phyloP scores from a whole-genome alignment of 768 basidiomycete species.

The Crucibulum laeve region DNA sequence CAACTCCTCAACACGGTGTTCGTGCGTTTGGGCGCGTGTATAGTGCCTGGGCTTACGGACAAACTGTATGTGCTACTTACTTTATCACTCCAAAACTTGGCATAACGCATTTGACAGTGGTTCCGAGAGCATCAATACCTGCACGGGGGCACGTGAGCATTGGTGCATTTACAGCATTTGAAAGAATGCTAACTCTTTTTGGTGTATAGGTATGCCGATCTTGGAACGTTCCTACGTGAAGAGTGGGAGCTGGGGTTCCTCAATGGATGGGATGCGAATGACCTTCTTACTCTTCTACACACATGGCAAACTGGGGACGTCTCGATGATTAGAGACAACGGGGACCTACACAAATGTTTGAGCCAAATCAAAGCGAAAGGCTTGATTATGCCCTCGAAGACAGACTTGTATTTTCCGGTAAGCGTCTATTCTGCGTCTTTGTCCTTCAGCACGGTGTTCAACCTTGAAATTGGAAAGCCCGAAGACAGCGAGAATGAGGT shows the following conservation, averaged over 20 bases:
- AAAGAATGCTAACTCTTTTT: neutral
- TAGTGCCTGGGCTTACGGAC: conserved; percentile 57
- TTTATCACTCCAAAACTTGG: neutral
- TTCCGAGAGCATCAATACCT: conserved; percentile 45
- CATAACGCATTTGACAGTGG: conserved; percentile 33
- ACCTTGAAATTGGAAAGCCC: conserved; percentile 27
- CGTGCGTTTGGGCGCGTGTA: conserved; percentile 55
- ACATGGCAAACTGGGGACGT: conserved; percentile 51
- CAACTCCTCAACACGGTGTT: conserved; percentile 41
- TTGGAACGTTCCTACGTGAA: conserved; percentile 46
- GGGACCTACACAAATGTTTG: conserved; percentile 37
- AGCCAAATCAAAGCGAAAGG: conserved; percentile 44
- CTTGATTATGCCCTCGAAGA: conserved; percentile 55
- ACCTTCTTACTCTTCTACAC: conserved; percentile 40
- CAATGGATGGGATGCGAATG: conserved; percentile 49
- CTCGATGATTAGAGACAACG: conserved; percentile 36
- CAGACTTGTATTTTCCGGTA: conserved; percentile 57
- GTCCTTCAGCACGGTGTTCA: neutral
- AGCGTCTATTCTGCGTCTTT: too few relatives aligned
- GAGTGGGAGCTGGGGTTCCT: conserved; percentile 45
- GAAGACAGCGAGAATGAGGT: conserved; percentile 52
- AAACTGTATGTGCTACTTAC: conserved; percentile 30
- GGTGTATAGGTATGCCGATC: conserved; percentile 45
- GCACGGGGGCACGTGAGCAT: conserved; percentile 31
- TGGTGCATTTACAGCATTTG: neutral